A percentile compares a stretch with the other conserved stretches of the same genome.
Evolutionary conservation across 345 rosid genomes (phyloP).

Genomic region (Euphorbia peplus): DNA sequence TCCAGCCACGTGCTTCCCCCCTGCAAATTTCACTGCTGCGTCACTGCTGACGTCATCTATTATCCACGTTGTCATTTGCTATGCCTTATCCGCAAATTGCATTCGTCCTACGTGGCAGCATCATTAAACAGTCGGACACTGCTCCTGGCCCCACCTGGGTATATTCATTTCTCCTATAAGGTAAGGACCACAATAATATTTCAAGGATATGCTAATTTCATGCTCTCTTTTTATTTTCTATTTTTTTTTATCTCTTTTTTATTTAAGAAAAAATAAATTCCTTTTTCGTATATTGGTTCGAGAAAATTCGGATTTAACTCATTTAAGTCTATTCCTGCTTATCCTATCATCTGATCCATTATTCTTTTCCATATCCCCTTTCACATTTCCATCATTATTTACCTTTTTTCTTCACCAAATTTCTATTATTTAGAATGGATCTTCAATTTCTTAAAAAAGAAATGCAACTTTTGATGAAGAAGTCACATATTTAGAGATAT

Average conservation of each 20-base stretch:
- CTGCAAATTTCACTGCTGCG: background rate
- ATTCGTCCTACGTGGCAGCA: background rate
- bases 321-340: background rate
- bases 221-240: background rate
- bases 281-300: too few relatives aligned
- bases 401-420: too few relatives aligned
- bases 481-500: too few relatives aligned
- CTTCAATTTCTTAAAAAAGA: too few relatives aligned
- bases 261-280: too few relatives aligned
- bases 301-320: background rate
- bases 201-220: slow-evolving; percentile 7
- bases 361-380: background rate
- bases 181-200: slow-evolving; percentile 18
- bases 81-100: background rate
- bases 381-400: too few relatives aligned
- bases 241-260: too few relatives aligned
- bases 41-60: background rate
- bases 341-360: background rate
- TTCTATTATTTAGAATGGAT: too few relatives aligned
- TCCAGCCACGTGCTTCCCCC: slow-evolving; percentile 5
- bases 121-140: background rate
- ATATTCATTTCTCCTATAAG: slow-evolving; percentile 15
- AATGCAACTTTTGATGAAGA: too few relatives aligned
- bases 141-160: slow-evolving; percentile 5
- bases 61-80: background rate